Evolutionary conservation across 345 rosid species (phyloP).

Genomic region (Durio zibethinus): DNA sequence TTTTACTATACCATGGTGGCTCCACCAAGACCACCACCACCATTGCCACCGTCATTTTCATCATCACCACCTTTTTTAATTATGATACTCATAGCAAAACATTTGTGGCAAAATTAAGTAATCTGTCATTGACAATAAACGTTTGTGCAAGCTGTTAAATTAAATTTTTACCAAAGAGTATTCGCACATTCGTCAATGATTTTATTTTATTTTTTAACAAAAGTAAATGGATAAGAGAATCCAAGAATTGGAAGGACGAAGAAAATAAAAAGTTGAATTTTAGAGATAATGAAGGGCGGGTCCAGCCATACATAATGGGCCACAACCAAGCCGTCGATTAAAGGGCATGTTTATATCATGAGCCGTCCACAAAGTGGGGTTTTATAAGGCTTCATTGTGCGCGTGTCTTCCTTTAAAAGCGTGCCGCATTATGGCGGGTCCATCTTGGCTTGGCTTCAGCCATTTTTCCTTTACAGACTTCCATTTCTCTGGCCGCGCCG

Average conservation of each 20-base stretch:
- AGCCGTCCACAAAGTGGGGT: conserved; percentile 54
- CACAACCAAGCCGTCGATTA: conserved; percentile 30
- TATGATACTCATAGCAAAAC: neutral
- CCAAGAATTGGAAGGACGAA: neutral
- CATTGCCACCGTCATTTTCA: conserved; percentile 9
- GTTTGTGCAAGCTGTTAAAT: neutral
- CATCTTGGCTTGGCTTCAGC: neutral
- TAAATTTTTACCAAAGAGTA: no score
- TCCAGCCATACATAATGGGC: conserved; percentile 16
- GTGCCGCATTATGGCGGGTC: conserved; percentile 7
- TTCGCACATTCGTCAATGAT: neutral
- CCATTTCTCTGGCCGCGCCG: neutral
- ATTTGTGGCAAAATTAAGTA: neutral
- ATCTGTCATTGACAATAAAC: neutral
- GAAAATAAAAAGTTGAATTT: neutral
- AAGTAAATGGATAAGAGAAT: neutral
- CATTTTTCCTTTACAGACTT: neutral
- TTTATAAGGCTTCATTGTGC: conserved; percentile 7
- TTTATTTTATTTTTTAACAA: neutral
- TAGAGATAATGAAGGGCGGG: conserved; percentile 12
- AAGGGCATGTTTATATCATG: conserved; percentile 37
- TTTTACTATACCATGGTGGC: conserved; percentile 24
- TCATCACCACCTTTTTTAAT: neutral
- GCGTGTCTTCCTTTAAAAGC: conserved; percentile 14
- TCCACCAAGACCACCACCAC: conserved; percentile 31